These are phyloP conservation scores for Kuraishia floccosa DNA, from an alignment of 805 yeast genomes.

Conservation along the genomic window DNA sequence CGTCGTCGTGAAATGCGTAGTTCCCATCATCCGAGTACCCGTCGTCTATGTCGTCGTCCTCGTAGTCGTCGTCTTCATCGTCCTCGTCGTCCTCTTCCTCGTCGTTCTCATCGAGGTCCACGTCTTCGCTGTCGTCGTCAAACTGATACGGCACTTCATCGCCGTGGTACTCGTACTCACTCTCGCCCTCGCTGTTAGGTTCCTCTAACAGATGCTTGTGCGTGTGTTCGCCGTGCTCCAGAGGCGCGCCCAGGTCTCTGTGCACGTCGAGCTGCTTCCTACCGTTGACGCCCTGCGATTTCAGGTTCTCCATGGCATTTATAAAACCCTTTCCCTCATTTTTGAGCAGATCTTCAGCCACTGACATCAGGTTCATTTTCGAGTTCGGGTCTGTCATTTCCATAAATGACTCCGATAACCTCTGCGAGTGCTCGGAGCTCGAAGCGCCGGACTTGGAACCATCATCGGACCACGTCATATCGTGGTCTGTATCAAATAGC, in stretches of 20 bases:
- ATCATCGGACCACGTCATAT: neutral
- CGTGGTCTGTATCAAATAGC: neutral
- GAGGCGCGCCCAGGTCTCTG: conserved; percentile 11
- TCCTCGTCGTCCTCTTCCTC: conserved; percentile 7
- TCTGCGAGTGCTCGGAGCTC: neutral
- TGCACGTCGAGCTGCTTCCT: conserved; percentile 15
- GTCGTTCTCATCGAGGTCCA: conserved; percentile 6
- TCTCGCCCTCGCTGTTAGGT: conserved; percentile 8
- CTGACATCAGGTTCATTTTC: conserved; percentile 40
- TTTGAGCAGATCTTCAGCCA: conserved; percentile 72
- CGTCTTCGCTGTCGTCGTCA: conserved; percentile 5
- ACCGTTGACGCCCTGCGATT: no score
- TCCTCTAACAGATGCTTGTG: conserved; percentile 18
- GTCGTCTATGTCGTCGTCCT: conserved; percentile 22
- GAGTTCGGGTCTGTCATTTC: conserved; percentile 8
- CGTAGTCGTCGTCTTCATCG: conserved; percentile 8
- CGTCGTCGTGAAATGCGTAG: conserved; percentile 22
- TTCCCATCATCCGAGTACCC: no score
- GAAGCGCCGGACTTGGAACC: conserved; percentile 2
- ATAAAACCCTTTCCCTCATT: conserved; percentile 72
- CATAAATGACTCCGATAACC: neutral
- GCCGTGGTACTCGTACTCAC: conserved; percentile 10
- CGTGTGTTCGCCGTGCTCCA: conserved; percentile 13
- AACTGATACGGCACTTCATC: no score
- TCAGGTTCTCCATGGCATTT: conserved; percentile 69